A percentile compares a stretch with the other conserved stretches of the same genome.
Evolutionary conservation across 208 protist genomes (phyloP).

Genomic region (Acanthamoeba castellanii): DNA sequence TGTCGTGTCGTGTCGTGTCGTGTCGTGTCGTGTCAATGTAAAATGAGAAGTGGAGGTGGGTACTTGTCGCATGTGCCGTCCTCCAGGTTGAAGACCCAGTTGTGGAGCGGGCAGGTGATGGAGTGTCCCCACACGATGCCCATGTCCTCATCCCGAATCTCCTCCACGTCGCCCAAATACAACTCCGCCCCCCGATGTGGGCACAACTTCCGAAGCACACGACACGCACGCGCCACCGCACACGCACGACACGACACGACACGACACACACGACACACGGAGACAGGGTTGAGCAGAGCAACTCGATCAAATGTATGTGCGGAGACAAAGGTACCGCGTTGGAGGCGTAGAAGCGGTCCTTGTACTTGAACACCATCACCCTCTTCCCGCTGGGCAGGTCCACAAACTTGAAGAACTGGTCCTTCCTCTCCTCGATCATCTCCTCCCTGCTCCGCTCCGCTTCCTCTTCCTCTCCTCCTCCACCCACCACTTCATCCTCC

Average conservation of each 20-base stretch:
- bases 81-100: conserved; percentile 52
- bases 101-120: conserved; percentile 27
- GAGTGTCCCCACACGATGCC: conserved; percentile 45
- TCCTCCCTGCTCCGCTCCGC: not conserved
- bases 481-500: not conserved
- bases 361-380: conserved; percentile 60
- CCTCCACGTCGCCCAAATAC: conserved; percentile 21
- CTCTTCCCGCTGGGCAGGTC: not conserved
- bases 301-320: not conserved
- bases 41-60: not conserved
- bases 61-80: conserved; percentile 45
- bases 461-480: not conserved
- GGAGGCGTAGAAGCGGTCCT: not conserved
- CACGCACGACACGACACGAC: too few species aligned
- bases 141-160: conserved; percentile 31
- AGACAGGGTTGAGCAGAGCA: too few species aligned
- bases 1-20: not conserved
- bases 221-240: not conserved
- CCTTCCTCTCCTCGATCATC: conserved; percentile 6
- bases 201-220: too few species aligned
- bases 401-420: conserved; percentile 48
- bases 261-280: too few species aligned
- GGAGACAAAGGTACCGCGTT: not conserved
- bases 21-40: not conserved
- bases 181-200: conserved; percentile 20